A percentile compares a stretch with the other conserved stretches of the same genome.
Evolutionary conservation across 1,284 basidiomycete species (phyloP).

Genomic region (Hemileccinum hortonii): DNA sequence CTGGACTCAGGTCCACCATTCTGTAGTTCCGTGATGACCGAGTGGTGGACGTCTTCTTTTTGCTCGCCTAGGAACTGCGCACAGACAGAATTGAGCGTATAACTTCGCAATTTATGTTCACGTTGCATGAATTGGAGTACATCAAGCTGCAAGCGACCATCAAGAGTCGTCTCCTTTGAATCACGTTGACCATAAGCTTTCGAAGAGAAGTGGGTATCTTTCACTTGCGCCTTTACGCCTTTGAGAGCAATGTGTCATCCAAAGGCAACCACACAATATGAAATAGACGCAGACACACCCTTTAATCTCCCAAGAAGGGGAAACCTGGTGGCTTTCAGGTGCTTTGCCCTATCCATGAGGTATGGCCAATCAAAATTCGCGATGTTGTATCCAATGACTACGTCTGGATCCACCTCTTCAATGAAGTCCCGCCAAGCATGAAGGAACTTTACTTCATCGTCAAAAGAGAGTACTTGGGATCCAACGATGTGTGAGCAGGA

Average conservation of each 20-base stretch:
- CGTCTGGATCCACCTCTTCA: slow-evolving; percentile 84
- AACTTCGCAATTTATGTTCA: slow-evolving; percentile 92
- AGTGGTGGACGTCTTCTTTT: slow-evolving; percentile 97
- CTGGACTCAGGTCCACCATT: slow-evolving; percentile 91
- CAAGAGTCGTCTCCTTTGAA: slow-evolving; percentile 87
- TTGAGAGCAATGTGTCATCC: slow-evolving; percentile 6
- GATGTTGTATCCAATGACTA: slow-evolving; percentile 94
- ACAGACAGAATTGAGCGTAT: slow-evolving; percentile 94
- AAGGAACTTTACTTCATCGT: slow-evolving; percentile 73
- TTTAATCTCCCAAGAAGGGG: slow-evolving; percentile 77
- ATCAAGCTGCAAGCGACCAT: slow-evolving; percentile 91
- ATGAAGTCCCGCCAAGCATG: slow-evolving; percentile 84
- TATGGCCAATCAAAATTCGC: slow-evolving; percentile 93
- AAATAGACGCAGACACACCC: slow-evolving; percentile 44
- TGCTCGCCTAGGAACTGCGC: slow-evolving; percentile 95
- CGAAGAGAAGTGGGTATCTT: slow-evolving; percentile 93
- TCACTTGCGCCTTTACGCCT: slow-evolving; percentile 78
- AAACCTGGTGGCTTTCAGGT: slow-evolving; percentile 73
- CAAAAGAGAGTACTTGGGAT: slow-evolving; percentile 87
- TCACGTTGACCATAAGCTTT: slow-evolving; percentile 95
- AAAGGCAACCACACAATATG: neutral
- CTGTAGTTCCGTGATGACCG: slow-evolving; percentile 94
- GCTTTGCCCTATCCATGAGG: slow-evolving; percentile 84
- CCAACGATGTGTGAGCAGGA: slow-evolving; percentile 92
- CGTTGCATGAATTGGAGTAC: slow-evolving; percentile 95